Base-by-base conservation (phyloP, 2,329 filamentous ascomycete genomes). In the Colletotrichum chlorophyti region DNA sequence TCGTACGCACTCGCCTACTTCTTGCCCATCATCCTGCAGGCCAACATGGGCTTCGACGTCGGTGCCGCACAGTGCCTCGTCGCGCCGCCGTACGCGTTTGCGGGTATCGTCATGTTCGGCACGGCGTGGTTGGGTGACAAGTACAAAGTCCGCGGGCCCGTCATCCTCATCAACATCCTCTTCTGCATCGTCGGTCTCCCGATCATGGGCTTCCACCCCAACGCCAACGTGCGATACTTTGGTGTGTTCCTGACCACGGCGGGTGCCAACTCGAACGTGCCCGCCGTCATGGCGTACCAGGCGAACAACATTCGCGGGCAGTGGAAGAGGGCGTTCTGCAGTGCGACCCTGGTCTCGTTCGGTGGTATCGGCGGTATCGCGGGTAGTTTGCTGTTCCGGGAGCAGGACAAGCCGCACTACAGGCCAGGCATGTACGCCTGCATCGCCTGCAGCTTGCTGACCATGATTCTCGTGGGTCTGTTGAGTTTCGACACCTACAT, bases 291-390 rank as follows among this genome's bases (percentile, higher is more conserved):
- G 77, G 83, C 90, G 0, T 95, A 91, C 76, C 91, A 94, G 76
- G 90, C 91, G 37, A 95, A 94, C 75, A 96, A 96, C 73, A 89
- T 96, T 68, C 87, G 90, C 50, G 91, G 91, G 0, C 91, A 95
- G 75, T 96, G 91, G 91, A 96, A 94, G 77, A 85, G 92, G 43
- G 91, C 91, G 1, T 88, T 95, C 65, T 88, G 86, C 70, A 90
- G 86, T 58, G 90, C 91, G 3, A 89, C 87, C 0, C 81, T 94
- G 2, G 89, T 95, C 4, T 89, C 88, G 1, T 85, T 90, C 46
- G 91, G 91, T 7, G 91, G 90, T 3, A 78, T 96, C 23, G 91
- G 91, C 32, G 91, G 91, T 29, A 95, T 95, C 62, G 84, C 85
- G 1, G 90, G 90, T 23, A 85, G 84, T 64, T 77, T 91, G 54